These are phyloP conservation scores for Phaffia tasmanica DNA, from an alignment of 768 basidiomycete genomes.

Conservation along the genomic window DNA sequence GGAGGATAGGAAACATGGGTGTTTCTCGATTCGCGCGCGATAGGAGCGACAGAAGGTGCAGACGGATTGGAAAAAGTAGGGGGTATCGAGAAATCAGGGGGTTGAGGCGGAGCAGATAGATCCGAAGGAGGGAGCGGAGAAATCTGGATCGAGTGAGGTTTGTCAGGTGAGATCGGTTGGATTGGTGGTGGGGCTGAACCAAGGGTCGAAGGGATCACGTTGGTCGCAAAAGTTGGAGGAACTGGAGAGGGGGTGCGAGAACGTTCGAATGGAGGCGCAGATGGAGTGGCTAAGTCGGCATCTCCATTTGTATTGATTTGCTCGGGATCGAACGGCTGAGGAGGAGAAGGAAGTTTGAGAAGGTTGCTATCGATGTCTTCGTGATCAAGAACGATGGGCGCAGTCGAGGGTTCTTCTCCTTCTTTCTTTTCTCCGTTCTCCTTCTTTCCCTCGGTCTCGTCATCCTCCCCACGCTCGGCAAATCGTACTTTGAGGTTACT, in stretches of 20 bases:
- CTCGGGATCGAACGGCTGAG: constrained; percentile 12
- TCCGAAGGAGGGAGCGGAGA: constrained; percentile 18
- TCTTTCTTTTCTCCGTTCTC: not conserved
- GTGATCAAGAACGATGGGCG: not conserved
- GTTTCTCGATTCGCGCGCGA: constrained; percentile 31
- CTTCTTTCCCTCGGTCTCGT: not conserved
- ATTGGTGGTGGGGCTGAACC: constrained; percentile 1
- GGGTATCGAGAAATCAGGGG: constrained; percentile 25
- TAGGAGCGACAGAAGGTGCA: constrained; percentile 25
- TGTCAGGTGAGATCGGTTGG: constrained; percentile 26
- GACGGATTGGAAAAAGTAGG: constrained; percentile 22
- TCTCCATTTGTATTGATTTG: constrained; percentile 4
- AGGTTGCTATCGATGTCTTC: not conserved
- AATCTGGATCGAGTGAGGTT: constrained; percentile 10
- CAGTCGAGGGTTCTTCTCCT: not conserved
- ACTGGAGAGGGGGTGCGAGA: constrained; percentile 29
- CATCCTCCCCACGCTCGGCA: constrained; percentile 11
- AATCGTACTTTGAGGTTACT: constrained; percentile 8
- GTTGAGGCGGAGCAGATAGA: constrained; percentile 24
- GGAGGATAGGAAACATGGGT: constrained; percentile 13
- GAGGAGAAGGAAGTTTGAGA: not conserved
- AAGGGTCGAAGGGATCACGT: constrained; percentile 28
- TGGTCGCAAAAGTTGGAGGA: constrained; percentile 26
- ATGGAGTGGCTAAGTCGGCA: constrained; percentile 26
- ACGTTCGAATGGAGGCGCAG: constrained; percentile 31